These are phyloP conservation scores for Magnaporthiopsis incrustans DNA, from an alignment of 2,329 filamentous ascomycete genomes.

Conservation along the genomic window DNA sequence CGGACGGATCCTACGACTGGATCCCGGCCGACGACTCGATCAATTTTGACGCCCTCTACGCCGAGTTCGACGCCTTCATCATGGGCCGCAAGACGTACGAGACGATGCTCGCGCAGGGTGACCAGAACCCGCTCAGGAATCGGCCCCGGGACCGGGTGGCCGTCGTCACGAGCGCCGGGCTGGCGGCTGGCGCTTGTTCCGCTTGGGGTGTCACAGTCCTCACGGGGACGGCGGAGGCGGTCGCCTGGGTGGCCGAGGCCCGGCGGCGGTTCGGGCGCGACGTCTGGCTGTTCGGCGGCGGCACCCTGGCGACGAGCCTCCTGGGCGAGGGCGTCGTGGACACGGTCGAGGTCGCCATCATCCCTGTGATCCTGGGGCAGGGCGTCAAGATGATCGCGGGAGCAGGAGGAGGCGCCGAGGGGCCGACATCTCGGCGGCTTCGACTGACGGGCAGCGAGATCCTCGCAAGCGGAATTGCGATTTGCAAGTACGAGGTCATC, in stretches of 20 bases:
- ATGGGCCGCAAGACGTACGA: constrained; percentile 30
- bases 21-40: constrained; percentile 24
- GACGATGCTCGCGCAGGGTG: constrained; percentile 14
- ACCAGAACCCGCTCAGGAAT: constrained; percentile 16
- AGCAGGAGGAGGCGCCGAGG: background rate
- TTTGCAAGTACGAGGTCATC: background rate
- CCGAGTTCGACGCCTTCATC: constrained; percentile 23
- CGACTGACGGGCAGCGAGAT: background rate
- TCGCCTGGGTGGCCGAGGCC: constrained; percentile 14
- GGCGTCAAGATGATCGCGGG: constrained; percentile 19
- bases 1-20: constrained; percentile 21
- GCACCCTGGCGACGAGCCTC: constrained; percentile 19
- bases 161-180: constrained; percentile 20
- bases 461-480: background rate
- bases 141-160: constrained; percentile 17
- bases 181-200: background rate
- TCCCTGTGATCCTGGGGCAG: constrained; percentile 18
- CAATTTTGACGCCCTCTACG: constrained; percentile 24
- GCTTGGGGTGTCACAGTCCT: constrained; percentile 19
- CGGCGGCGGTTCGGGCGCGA: constrained; percentile 18
- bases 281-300: constrained; percentile 30
- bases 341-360: constrained; percentile 21
- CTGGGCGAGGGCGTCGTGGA: constrained; percentile 23
- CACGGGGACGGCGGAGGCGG: constrained; percentile 8
- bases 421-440: background rate